Percentiles rank a stretch among this genome's conserved stretches.
These are phyloP conservation scores for Candolleomyces aberdarensis DNA, from an alignment of 768 basidiomycete species.

Conservation along the genomic window DNA sequence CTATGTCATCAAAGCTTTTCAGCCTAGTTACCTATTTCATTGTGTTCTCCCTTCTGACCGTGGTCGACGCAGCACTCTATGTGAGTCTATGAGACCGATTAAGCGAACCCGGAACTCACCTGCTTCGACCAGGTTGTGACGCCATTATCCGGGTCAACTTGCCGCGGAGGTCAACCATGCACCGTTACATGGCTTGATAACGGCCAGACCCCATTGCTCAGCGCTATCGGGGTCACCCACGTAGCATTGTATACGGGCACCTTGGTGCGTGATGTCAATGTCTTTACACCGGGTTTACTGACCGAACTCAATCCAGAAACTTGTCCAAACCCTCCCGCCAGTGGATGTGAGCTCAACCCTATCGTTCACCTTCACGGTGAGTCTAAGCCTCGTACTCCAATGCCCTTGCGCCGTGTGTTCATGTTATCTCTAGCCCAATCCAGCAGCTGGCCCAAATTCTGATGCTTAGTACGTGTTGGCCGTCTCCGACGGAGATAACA, in stretches of 20 bases:
- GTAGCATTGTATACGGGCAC: conserved; percentile 60
- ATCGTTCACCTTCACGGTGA: conserved; percentile 57
- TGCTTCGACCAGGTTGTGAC: conserved; percentile 38
- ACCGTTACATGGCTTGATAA: conserved; percentile 63
- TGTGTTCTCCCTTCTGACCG: conserved; percentile 20
- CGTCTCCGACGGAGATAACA: neutral
- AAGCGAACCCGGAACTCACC: neutral
- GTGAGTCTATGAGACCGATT: conserved; percentile 25
- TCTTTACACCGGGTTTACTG: neutral
- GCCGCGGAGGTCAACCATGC: conserved; percentile 53
- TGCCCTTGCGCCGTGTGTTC: neutral
- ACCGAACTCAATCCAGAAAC: conserved; percentile 32
- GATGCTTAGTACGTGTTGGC: conserved; percentile 47
- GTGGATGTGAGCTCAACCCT: conserved; percentile 47
- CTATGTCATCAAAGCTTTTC: conserved; percentile 5
- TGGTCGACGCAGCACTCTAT: conserved; percentile 37
- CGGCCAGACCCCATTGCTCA: conserved; percentile 47
- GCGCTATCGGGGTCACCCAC: conserved; percentile 46
- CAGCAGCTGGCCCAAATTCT: conserved; percentile 55
- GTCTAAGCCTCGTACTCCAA: conserved; percentile 12
- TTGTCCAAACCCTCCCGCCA: conserved; percentile 55
- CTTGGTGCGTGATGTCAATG: conserved; percentile 33
- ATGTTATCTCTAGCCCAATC: conserved; percentile 41
- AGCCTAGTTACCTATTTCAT: conserved; percentile 14
- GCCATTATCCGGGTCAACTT: conserved; percentile 41